A percentile compares a stretch with the other conserved stretches of the same genome.
Conservation (phyloP, 1,139 yeast genomes). For the Yamadazyma sp. region DNA sequence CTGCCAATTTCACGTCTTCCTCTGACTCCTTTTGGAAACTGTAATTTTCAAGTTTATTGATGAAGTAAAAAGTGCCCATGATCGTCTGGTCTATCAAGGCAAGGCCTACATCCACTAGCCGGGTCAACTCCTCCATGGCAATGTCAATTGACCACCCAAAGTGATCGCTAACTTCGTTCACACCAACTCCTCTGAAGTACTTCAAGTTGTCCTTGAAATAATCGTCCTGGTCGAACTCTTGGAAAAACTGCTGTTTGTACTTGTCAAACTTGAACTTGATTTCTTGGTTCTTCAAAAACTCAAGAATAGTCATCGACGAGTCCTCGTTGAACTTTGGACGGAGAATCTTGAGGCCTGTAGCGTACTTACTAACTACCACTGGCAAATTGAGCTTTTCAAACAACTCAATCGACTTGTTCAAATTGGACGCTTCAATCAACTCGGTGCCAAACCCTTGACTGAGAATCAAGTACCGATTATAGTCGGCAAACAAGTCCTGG, state of each 20-base stretch:
- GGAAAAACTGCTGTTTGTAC: conserved; percentile 20
- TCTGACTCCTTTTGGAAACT: conserved; percentile 11
- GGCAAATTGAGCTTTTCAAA: conserved; percentile 37
- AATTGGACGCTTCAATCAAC: conserved; percentile 32
- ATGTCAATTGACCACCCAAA: conserved; percentile 68
- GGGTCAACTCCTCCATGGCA: conserved; percentile 65
- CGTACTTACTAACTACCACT: conserved; percentile 30
- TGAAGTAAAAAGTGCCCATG: conserved; percentile 53
- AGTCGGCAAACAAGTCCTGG: conserved; percentile 44
- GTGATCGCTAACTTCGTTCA: conserved; percentile 37
- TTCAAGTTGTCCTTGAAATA: conserved; percentile 23
- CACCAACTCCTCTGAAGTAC: conserved; percentile 35
- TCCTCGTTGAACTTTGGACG: conserved; percentile 22
- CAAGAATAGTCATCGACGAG: conserved; percentile 26
- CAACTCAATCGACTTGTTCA: conserved; percentile 29
- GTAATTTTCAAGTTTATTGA: conserved; percentile 26
- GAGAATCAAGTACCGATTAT: conserved; percentile 36
- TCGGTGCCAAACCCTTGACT: conserved; percentile 46
- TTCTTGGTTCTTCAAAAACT: conserved; percentile 26
- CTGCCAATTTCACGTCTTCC: conserved; percentile 5
- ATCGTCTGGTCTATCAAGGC: conserved; percentile 68
- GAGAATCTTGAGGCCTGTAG: conserved; percentile 37
- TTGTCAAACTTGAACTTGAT: conserved; percentile 26
- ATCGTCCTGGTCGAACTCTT: conserved; percentile 22
- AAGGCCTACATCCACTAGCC: conserved; percentile 56